Conservation (phyloP, 2,329 filamentous ascomycete species). For the Madurella mycetomatis region DNA sequence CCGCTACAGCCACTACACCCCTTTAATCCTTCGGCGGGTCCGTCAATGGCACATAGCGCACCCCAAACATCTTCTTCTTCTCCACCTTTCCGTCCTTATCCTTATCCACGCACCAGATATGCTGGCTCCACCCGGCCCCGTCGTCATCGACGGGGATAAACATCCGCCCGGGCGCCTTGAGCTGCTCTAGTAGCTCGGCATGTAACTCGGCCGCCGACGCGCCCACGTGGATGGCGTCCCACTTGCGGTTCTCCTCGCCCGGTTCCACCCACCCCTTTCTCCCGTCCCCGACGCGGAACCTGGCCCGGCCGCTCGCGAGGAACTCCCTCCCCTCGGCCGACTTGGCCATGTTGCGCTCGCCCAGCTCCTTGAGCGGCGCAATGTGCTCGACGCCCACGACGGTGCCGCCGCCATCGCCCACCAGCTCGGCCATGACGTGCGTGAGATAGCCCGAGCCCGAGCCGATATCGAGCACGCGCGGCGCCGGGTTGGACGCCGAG, state of each 20-base stretch:
- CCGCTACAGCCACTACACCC: no score
- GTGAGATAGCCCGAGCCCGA: slow-evolving; percentile 80
- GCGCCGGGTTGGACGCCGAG: slow-evolving; percentile 30
- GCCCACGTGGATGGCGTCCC: slow-evolving; percentile 94
- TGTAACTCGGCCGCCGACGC: slow-evolving; percentile 76
- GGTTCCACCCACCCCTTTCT: slow-evolving; percentile 57
- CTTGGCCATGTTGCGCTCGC: slow-evolving; percentile 62
- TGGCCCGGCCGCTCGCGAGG: slow-evolving; percentile 60
- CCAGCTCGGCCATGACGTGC: slow-evolving; percentile 78
- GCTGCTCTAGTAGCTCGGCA: slow-evolving; percentile 66
- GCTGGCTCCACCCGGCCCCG: slow-evolving; percentile 47
- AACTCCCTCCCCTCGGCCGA: slow-evolving; percentile 54
- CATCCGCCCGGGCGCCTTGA: slow-evolving; percentile 72
- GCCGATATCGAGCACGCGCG: slow-evolving; percentile 67
- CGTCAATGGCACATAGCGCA: slow-evolving; percentile 73
- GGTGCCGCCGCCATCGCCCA: slow-evolving; percentile 43
- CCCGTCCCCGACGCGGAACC: slow-evolving; percentile 73
- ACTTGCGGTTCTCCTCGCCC: slow-evolving; percentile 49
- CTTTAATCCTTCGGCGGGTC: slow-evolving; percentile 51
- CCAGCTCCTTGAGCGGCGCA: slow-evolving; percentile 55
- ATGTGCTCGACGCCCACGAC: slow-evolving; percentile 78
- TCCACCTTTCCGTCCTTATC: slow-evolving; percentile 57
- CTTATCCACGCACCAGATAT: slow-evolving; percentile 73
- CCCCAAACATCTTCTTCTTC: slow-evolving; percentile 61
- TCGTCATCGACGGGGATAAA: slow-evolving; percentile 70